These are phyloP conservation scores for Xerocomellus amylosporus DNA, from an alignment of 768 basidiomycete species.

Conservation along the genomic window DNA sequence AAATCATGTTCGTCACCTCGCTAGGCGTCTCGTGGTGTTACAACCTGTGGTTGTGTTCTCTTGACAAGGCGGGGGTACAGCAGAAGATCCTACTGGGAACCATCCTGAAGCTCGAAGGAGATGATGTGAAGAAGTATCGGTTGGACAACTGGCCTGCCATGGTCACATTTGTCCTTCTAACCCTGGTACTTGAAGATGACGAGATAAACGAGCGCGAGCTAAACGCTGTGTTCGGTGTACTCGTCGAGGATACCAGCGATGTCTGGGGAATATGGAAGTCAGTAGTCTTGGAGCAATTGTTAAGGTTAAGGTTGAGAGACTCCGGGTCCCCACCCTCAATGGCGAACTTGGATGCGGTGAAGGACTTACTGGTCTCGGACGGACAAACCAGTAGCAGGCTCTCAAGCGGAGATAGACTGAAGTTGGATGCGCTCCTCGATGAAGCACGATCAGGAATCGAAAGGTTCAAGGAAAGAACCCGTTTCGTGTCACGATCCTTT, in stretches of 20 bases:
- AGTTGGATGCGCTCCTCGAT: neutral
- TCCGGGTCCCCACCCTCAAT: too few relatives aligned
- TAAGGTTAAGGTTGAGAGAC: neutral
- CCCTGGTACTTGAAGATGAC: constrained; percentile 4
- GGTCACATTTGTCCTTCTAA: constrained; percentile 11
- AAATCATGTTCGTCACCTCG: constrained; percentile 13
- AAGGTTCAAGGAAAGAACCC: neutral
- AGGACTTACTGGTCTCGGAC: neutral
- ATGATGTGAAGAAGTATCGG: neutral
- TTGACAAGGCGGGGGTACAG: constrained; percentile 31
- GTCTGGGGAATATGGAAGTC: constrained; percentile 8
- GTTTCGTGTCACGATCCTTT: too few relatives aligned
- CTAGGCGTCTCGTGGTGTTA: constrained; percentile 32
- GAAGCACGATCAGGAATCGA: constrained; percentile 3
- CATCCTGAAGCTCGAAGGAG: neutral
- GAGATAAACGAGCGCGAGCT: neutral
- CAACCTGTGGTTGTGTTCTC: constrained; percentile 28
- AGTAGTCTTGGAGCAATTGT: neutral
- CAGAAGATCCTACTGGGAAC: neutral
- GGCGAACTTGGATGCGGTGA: neutral
- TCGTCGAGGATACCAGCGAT: neutral
- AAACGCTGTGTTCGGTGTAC: neutral
- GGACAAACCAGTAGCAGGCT: neutral
- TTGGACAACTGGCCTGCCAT: constrained; percentile 12
- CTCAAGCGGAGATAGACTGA: neutral